A percentile compares a stretch with the other conserved stretches of the same genome.
These are phyloP conservation scores for Tylopilus sp. DNA, from an alignment of 768 basidiomycete genomes.

Conservation along the genomic window DNA sequence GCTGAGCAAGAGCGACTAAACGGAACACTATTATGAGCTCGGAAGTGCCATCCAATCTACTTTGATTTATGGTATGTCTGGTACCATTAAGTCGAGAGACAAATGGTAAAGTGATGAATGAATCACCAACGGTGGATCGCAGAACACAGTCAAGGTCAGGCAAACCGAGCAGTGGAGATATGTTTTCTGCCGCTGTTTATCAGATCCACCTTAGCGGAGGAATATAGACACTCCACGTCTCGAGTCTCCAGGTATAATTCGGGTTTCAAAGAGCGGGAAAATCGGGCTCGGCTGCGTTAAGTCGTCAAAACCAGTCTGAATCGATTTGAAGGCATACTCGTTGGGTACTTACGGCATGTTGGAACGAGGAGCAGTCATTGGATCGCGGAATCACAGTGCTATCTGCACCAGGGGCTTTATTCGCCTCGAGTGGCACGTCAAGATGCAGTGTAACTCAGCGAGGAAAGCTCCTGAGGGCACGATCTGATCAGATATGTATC, in stretches of 20 bases:
- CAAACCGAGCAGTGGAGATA: background rate
- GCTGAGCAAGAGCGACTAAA: background rate
- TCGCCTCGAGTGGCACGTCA: too few relatives aligned
- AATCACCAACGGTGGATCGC: background rate
- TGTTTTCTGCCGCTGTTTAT: background rate
- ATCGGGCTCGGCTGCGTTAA: slow-evolving; percentile 23
- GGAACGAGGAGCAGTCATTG: too few relatives aligned
- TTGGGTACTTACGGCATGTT: too few relatives aligned
- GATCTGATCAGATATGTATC: too few relatives aligned
- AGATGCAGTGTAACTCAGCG: too few relatives aligned
- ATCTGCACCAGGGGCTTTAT: too few relatives aligned
- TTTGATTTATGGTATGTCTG: background rate
- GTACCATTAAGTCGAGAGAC: background rate
- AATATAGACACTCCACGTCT: background rate
- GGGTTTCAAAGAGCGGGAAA: slow-evolving; percentile 29
- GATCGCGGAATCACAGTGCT: too few relatives aligned
- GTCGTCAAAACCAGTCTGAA: slow-evolving; percentile 25
- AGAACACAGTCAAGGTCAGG: slow-evolving; percentile 10
- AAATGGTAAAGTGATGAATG: background rate
- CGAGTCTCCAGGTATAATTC: slow-evolving; percentile 15
- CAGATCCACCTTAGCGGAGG: background rate
- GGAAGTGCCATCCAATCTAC: slow-evolving; percentile 17
- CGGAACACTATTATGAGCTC: background rate
- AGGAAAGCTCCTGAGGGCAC: too few relatives aligned
- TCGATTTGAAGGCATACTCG: slow-evolving; percentile 35